These are phyloP conservation scores for Saprolegnia parasitica DNA, from an alignment of 352 stramenopile genomes.

Conservation along the genomic window DNA sequence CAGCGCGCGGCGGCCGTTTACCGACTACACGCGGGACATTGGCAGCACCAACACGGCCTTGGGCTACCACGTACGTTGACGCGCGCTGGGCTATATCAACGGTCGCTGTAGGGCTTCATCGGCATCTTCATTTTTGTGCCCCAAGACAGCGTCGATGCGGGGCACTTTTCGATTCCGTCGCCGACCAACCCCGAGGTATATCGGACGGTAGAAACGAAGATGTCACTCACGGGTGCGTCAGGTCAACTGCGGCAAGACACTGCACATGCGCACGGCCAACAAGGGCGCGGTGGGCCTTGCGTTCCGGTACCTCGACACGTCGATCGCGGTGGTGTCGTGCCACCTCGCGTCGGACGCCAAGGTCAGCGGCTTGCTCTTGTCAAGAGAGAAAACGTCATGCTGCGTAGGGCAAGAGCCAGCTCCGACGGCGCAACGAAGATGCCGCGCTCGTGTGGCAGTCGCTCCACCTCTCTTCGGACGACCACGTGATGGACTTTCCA, in stretches of 20 bases:
- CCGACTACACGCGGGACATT: constrained; percentile 76
- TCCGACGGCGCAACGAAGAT: constrained; percentile 75
- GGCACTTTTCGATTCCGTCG: constrained; percentile 58
- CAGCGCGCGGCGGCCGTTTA: constrained; percentile 53
- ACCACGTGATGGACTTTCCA: constrained; percentile 76
- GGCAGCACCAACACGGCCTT: constrained; percentile 70
- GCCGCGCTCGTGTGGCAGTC: constrained; percentile 79
- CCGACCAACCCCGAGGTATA: constrained; percentile 22
- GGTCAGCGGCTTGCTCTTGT: too few species aligned
- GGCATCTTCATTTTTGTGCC: constrained; percentile 77
- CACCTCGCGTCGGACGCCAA: constrained; percentile 83
- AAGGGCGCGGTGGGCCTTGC: constrained; percentile 85
- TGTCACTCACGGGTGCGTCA: constrained; percentile 31
- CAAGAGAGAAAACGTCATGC: background rate
- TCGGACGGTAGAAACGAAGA: background rate
- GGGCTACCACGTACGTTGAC: constrained; percentile 63
- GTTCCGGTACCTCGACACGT: constrained; percentile 84
- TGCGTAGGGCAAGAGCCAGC: constrained; percentile 39
- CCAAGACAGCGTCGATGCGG: constrained; percentile 51
- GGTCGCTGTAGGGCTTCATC: constrained; percentile 53
- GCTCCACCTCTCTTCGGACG: constrained; percentile 75
- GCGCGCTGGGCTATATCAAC: background rate
- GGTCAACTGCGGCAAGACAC: constrained; percentile 71
- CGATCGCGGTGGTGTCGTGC: constrained; percentile 81
- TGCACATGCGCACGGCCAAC: constrained; percentile 76